phyloP scores from a whole-genome alignment of 192 early-diverging fungal species.

The Coemansia sp. region DNA sequence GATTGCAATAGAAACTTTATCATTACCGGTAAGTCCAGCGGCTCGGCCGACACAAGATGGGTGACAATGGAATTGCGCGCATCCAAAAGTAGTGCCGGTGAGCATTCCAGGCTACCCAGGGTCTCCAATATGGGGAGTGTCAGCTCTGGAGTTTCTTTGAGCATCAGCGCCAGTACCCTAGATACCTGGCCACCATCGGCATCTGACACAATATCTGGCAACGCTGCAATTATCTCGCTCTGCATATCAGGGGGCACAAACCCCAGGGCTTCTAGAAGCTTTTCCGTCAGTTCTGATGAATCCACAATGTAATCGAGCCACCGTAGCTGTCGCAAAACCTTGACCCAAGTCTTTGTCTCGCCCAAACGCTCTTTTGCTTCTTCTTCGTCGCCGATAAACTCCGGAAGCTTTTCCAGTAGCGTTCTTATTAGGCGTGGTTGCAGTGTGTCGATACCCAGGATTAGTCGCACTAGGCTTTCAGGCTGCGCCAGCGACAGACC shows the following conservation, averaged over 20 bases:
- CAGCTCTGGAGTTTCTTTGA: constrained; percentile 59
- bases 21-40: constrained; percentile 69
- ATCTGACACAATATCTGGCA: constrained; percentile 78
- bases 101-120: constrained; percentile 63
- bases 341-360: constrained; percentile 55
- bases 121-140: constrained; percentile 73
- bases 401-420: constrained; percentile 64
- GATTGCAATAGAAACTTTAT: constrained; percentile 74
- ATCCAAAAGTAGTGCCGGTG: constrained; percentile 36
- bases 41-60: constrained; percentile 65
- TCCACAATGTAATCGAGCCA: constrained; percentile 75
- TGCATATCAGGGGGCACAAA: constrained; percentile 66
- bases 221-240: constrained; percentile 66
- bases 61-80: constrained; percentile 60
- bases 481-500: constrained; percentile 2
- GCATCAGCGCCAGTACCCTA: constrained; percentile 59
- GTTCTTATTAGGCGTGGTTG: constrained; percentile 58
- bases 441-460: constrained; percentile 62
- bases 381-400: constrained; percentile 57
- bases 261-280: constrained; percentile 67
- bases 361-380: constrained; percentile 2
- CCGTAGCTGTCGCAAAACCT: constrained; percentile 71
- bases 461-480: constrained; percentile 62
- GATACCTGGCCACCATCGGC: constrained; percentile 67
- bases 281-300: constrained; percentile 59